Conservation (phyloP, 768 basidiomycete species). For the Goffeauzyma gilvescens region DNA sequence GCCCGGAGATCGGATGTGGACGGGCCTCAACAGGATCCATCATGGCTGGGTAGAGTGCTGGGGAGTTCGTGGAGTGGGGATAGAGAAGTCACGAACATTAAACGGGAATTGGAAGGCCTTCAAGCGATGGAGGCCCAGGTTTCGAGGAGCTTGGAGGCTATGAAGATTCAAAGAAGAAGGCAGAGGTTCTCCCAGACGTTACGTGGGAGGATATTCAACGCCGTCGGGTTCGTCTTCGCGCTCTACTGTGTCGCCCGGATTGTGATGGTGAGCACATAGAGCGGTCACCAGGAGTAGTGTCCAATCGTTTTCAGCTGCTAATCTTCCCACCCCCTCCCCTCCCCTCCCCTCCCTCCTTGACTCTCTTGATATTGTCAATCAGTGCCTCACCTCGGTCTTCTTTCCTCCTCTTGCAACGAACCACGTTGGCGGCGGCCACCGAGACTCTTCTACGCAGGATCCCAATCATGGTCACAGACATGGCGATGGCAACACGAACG, state of each 20-base stretch:
- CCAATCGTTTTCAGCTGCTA: too few species aligned
- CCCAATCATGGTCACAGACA: neutral
- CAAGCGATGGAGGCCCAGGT: slow-evolving; percentile 25
- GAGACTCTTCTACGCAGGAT: too few species aligned
- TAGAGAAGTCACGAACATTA: slow-evolving; percentile 9
- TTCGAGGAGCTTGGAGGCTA: slow-evolving; percentile 17
- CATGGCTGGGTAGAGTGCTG: slow-evolving; percentile 24
- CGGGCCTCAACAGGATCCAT: neutral
- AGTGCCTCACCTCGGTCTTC: slow-evolving; percentile 28
- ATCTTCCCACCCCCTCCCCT: neutral
- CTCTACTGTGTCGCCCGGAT: slow-evolving; percentile 28
- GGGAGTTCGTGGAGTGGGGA: slow-evolving; percentile 12
- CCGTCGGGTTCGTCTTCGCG: slow-evolving; percentile 26
- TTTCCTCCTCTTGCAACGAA: slow-evolving; percentile 18
- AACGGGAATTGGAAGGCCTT: slow-evolving; percentile 22
- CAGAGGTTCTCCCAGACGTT: slow-evolving; percentile 26
- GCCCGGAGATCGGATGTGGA: neutral
- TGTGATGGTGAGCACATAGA: slow-evolving; percentile 25
- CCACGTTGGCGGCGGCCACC: too few species aligned
- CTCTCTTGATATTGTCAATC: too few species aligned
- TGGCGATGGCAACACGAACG: slow-evolving; percentile 25
- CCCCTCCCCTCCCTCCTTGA: too few species aligned
- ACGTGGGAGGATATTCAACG: slow-evolving; percentile 21
- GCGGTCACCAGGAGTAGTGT: too few species aligned
- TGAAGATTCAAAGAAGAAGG: slow-evolving; percentile 21